Conservation (phyloP, 257 asterid genomes). For the Solanum bulbocastanum region DNA sequence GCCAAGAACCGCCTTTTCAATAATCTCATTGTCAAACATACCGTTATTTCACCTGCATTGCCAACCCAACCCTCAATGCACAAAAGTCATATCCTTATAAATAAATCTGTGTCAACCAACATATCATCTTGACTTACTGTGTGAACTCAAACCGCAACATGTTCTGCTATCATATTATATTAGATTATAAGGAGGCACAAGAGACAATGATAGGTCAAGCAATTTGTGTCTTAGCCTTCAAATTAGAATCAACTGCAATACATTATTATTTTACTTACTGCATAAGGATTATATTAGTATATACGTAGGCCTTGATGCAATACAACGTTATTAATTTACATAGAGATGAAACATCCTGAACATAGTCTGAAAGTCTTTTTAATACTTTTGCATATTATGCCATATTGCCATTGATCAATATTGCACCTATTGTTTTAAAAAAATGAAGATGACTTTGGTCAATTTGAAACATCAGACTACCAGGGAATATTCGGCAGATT, state of each 20-base stretch:
- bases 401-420: neutral
- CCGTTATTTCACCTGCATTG: neutral
- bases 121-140: neutral
- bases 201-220: neutral
- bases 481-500: neutral
- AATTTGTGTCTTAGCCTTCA: neutral
- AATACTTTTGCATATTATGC: neutral
- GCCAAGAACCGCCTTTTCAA: neutral
- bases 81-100: neutral
- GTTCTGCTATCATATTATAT: neutral
- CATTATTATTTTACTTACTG: neutral
- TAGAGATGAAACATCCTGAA: neutral
- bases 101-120: neutral
- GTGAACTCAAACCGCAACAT: neutral
- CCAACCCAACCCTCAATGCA: neutral
- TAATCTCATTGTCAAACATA: neutral
- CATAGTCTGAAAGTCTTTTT: neutral
- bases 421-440: neutral
- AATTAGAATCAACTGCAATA: neutral
- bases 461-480: neutral
- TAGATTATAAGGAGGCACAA: neutral
- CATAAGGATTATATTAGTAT: neutral
- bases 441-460: neutral
- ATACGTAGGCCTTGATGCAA: neutral
- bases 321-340: neutral